Percentiles rank a stretch among this genome's conserved stretches.
These are phyloP conservation scores for Eimeria acervulina DNA, from an alignment of 169 alveolate genomes.

Conservation along the genomic window DNA sequence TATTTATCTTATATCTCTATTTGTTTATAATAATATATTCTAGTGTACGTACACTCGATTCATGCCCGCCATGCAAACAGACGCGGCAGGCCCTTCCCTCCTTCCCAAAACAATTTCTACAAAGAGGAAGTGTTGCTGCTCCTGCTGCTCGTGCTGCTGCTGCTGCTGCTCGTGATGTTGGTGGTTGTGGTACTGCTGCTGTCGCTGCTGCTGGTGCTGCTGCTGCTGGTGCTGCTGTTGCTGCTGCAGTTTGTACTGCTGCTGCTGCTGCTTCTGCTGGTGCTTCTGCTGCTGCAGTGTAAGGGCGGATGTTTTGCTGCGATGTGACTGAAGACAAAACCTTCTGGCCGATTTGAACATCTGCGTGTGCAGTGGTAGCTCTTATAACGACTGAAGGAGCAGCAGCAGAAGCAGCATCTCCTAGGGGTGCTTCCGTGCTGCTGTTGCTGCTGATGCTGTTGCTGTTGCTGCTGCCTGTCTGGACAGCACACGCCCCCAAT, in stretches of 20 bases:
- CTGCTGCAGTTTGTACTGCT: not conserved
- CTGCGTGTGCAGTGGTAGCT: not conserved
- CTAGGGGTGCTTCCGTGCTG: not conserved
- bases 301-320: conserved; percentile 32
- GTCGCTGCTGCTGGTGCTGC: too few relatives aligned
- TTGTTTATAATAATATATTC: not conserved
- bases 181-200: too few relatives aligned
- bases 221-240: not conserved
- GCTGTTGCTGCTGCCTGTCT: not conserved
- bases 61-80: conserved; percentile 42
- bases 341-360: not conserved
- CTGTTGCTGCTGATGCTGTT: not conserved
- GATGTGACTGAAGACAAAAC: not conserved
- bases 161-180: too few relatives aligned
- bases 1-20: not conserved
- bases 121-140: not conserved
- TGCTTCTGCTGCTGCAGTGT: not conserved
- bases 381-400: not conserved
- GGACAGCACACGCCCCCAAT: too few relatives aligned
- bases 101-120: not conserved
- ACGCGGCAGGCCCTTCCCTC: not conserved
- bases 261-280: not conserved
- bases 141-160: too few relatives aligned
- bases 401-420: not conserved
- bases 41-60: not conserved